Evolutionary conservation across 2,329 filamentous ascomycete genomes (phyloP).

Genomic region (Calonectria hongkongensis): DNA sequence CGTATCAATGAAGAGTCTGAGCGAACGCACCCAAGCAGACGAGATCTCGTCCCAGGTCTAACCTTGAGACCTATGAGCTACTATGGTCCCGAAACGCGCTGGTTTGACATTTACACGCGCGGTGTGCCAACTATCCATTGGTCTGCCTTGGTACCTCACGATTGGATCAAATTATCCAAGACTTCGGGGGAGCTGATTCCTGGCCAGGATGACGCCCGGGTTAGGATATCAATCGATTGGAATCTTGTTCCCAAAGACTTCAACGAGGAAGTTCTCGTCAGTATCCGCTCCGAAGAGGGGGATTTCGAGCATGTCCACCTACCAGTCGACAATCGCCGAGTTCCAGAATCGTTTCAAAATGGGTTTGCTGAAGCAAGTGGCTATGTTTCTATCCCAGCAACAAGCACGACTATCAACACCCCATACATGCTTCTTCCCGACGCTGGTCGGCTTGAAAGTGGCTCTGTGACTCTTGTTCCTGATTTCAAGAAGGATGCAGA

Average conservation of each 20-base stretch:
- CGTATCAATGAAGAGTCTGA: conserved; percentile 72
- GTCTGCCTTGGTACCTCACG: conserved; percentile 66
- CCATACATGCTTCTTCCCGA: conserved; percentile 43
- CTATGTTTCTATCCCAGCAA: conserved; percentile 60
- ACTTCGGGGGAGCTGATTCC: conserved; percentile 69
- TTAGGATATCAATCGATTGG: conserved; percentile 51
- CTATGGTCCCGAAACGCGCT: conserved; percentile 73
- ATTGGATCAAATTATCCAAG: conserved; percentile 72
- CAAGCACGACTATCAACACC: not conserved
- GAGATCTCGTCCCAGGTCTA: conserved; percentile 74
- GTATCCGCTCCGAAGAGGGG: conserved; percentile 59
- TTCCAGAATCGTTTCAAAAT: conserved; percentile 68
- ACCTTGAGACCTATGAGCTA: conserved; percentile 74
- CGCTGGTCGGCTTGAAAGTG: conserved; percentile 38
- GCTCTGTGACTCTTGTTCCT: conserved; percentile 38
- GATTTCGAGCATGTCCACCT: conserved; percentile 70
- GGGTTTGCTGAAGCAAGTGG: conserved; percentile 78
- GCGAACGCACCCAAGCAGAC: conserved; percentile 63
- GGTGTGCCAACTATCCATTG: conserved; percentile 73
- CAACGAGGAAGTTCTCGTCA: conserved; percentile 49
- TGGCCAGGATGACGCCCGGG: conserved; percentile 48
- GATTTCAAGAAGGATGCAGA: rapidly evolving
- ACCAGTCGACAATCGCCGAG: conserved; percentile 69
- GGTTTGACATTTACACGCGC: conserved; percentile 78
- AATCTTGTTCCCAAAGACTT: conserved; percentile 63